Percentiles rank a stretch among this genome's conserved stretches.
phyloP scores from a whole-genome alignment of 345 rosid genomes.

The Murraya paniculata region DNA sequence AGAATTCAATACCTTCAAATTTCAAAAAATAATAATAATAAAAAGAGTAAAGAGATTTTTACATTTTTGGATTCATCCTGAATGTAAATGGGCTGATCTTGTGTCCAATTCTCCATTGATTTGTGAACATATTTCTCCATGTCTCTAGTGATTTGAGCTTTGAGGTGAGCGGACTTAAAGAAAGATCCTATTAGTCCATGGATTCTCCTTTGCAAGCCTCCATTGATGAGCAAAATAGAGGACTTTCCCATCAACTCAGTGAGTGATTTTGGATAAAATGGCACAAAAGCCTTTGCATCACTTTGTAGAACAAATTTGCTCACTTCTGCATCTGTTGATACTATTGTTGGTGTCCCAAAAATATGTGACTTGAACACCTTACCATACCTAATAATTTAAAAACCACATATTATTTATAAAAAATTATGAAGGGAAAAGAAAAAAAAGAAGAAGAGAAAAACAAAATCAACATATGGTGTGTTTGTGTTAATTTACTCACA shows the following conservation, averaged over 20 bases:
- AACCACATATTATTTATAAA: neutral
- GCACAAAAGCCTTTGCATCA: slow-evolving; percentile 75
- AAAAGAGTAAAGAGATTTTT: slow-evolving; percentile 13
- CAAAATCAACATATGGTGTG: neutral
- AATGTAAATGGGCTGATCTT: slow-evolving; percentile 54
- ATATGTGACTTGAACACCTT: slow-evolving; percentile 97
- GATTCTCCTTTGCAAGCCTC: slow-evolving; percentile 81
- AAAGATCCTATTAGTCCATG: slow-evolving; percentile 89
- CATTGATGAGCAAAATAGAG: slow-evolving; percentile 82
- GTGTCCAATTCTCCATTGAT: slow-evolving; percentile 76
- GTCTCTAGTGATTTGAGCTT: slow-evolving; percentile 81
- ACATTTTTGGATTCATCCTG: slow-evolving; percentile 91
- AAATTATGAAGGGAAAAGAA: neutral
- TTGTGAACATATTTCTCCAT: slow-evolving; percentile 62
- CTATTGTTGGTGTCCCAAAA: slow-evolving; percentile 78
- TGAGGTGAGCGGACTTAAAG: slow-evolving; percentile 79
- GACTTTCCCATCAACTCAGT: slow-evolving; percentile 95
- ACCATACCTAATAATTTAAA: slow-evolving; percentile 54
- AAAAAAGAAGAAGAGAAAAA: neutral
- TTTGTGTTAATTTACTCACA: slow-evolving; percentile 33
- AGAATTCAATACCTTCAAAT: neutral
- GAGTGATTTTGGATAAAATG: slow-evolving; percentile 89
- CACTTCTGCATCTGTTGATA: slow-evolving; percentile 93
- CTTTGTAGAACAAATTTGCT: slow-evolving; percentile 80
- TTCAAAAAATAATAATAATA: neutral